Evolutionary conservation across 1,284 basidiomycete species (phyloP), one percentile per base, ranked within the genome.

Genomic region (Ustilago cynodontis): DNA sequence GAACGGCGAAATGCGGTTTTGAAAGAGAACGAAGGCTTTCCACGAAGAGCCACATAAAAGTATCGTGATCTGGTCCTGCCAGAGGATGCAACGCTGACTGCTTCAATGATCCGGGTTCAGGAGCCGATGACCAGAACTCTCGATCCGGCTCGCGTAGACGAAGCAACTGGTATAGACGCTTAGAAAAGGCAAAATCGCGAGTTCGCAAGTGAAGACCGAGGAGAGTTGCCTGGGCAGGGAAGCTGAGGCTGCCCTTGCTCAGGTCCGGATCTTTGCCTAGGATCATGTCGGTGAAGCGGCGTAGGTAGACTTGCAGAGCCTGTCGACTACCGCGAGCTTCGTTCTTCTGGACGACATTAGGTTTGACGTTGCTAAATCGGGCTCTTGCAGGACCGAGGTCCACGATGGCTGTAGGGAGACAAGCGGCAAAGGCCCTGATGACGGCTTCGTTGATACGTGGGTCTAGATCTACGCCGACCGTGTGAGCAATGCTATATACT

Each of bases 1-100:
- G 70, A 10, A 72, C 33, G 3, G 71, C 63, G 53, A 77, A 77
- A 53, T 53, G 22, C 3, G 52, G 35, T 7, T 43, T 50, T 7
- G 59, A 35, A 3, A 39, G 24, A 3, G 62, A 53, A 11, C 57
- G 33, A 24, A 67, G 47, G 35, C 65, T 69, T 37, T 71, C 58
- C 2, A 47, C 45, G 41, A 77, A 77, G 33, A 77, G 54, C 75
- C 75, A 77, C 43, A 54, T 53, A 51, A 77, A 77, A 3, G 56
- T 50, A 24, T 50, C 39, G 22, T 43, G 50, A 37, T 77, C 75
- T 13, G 75, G 75, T 14, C 45, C 60, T 5, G 63, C 54, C 24
- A 66, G 18, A 49, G 57, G 60, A 43, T 70, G 54, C 18, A 70
- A 43, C 4, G 71, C 55, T 2, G 59, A 50, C 5, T 20, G 26